Percentiles rank a stretch among this genome's conserved stretches.
Evolutionary conservation across 805 yeast species (phyloP).

Genomic region (Candida ascalaphidarum): DNA sequence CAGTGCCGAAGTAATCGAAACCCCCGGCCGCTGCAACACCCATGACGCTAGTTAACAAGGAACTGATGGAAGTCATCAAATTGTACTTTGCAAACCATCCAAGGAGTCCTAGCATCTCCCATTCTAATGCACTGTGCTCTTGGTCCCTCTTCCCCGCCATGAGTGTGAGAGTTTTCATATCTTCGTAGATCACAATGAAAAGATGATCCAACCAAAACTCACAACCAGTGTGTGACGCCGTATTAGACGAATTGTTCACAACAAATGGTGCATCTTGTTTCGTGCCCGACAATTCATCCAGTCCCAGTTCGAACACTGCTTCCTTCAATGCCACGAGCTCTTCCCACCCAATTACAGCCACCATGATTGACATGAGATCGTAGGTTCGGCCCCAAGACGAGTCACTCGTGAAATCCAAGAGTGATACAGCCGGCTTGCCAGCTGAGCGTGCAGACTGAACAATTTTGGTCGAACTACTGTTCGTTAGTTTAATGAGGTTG

Average conservation of each 20-base stretch:
- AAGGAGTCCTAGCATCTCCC: conserved; percentile 61
- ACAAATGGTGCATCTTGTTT: too few species aligned
- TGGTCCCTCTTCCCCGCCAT: conserved; percentile 15
- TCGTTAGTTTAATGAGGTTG: conserved; percentile 15
- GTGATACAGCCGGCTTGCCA: conserved; percentile 15
- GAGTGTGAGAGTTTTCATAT: conserved; percentile 24
- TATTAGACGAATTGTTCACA: conserved; percentile 10
- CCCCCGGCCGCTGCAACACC: conserved; percentile 41
- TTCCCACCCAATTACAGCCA: conserved; percentile 77
- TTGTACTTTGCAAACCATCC: conserved; percentile 35
- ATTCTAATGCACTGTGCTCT: conserved; percentile 56
- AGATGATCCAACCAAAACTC: conserved; percentile 76
- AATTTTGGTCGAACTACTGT: conserved; percentile 17
- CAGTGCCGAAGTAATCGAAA: conserved; percentile 55
- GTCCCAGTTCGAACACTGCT: conserved; percentile 50
- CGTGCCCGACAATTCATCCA: too few species aligned
- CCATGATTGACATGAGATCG: conserved; percentile 60
- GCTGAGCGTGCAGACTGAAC: conserved; percentile 24
- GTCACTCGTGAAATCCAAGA: conserved; percentile 22
- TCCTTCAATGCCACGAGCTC: conserved; percentile 57
- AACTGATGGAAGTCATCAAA: conserved; percentile 25
- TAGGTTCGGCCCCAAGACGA: conserved; percentile 44
- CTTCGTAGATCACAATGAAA: conserved; percentile 63
- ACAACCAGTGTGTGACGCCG: conserved; percentile 32
- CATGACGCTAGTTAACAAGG: conserved; percentile 37